phyloP scores from a whole-genome alignment of 2,329 filamentous ascomycete genomes.

The Fusarium temperatum region DNA sequence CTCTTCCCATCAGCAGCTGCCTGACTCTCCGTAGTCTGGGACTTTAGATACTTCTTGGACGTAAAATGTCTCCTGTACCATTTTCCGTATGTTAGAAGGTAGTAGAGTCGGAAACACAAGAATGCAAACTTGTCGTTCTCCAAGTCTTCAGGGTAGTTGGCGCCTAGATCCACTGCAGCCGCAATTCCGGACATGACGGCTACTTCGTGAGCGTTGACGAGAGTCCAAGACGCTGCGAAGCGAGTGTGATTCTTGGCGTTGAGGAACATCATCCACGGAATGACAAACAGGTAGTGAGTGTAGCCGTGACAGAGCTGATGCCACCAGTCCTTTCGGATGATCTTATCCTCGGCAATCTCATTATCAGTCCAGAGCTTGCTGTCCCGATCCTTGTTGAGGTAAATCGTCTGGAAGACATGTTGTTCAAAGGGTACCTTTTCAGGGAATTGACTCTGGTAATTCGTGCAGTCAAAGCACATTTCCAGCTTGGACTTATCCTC shows the following conservation, averaged over 20 bases:
- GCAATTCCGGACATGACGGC: constrained; percentile 29
- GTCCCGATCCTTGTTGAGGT: constrained; percentile 54
- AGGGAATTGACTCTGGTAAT: constrained; percentile 28
- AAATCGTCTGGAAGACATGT: constrained; percentile 61
- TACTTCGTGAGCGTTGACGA: constrained; percentile 10
- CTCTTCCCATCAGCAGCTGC: constrained; percentile 55
- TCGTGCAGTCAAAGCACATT: constrained; percentile 31
- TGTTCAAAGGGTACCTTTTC: constrained; percentile 28
- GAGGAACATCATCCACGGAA: constrained; percentile 27
- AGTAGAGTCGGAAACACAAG: constrained; percentile 68
- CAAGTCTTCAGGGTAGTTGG: constrained; percentile 53
- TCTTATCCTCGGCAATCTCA: constrained; percentile 24
- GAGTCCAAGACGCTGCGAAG: constrained; percentile 17
- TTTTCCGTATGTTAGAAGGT: constrained; percentile 67
- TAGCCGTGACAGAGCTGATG: constrained; percentile 25
- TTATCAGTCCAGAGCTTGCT: constrained; percentile 21
- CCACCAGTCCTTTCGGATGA: constrained; percentile 31
- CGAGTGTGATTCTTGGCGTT: constrained; percentile 29
- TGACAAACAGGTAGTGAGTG: constrained; percentile 20
- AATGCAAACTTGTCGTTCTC: constrained; percentile 70
- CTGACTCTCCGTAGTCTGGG: constrained; percentile 45
- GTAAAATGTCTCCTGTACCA: constrained; percentile 62
- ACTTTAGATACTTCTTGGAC: constrained; percentile 21
- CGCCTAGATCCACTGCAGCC: constrained; percentile 19
- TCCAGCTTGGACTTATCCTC: constrained; percentile 28